Evolutionary conservation across 345 rosid species (phyloP), one percentile per base, ranked within the genome.

Genomic region (Salix udensis): DNA sequence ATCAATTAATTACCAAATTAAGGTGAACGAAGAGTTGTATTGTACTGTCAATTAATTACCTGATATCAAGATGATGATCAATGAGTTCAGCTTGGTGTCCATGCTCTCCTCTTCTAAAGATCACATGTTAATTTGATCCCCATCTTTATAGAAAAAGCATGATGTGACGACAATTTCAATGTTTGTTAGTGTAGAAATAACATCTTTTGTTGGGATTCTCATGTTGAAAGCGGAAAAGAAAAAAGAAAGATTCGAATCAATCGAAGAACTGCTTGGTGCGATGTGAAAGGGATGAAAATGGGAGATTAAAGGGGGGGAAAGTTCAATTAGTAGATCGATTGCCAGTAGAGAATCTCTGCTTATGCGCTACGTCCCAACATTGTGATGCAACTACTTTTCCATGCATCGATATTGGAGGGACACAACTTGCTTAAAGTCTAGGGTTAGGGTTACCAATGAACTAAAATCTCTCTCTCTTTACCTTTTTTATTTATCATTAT

Each of bases 331-430:
- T n/a, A 2, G 61, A 40, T 40, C 37, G 44, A 55, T 60, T 70
- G 67, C 53, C 77, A 11, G 21, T 10, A 6, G 70, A 66, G 73
- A 55, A 55, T 12, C 72, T 80, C 70, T 44, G 70, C 69, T 65
- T 53, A 21, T 34, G 68, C 71, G 76, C 37, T 67, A 44, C 78
- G 46, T 26, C 67, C 62, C 28, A 23, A 58, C 13, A 9, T 58
- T 76, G 71, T 69, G 74, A 34, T 36, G 76, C 4, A 60, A 70
- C 58, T 23, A 48, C 58, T 68, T 80, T 68, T 79, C 50, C 81
- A 61, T 71, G 81, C 79, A 73, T 76, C 65, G 66, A 67, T 67
- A 52, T 10, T 30, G 48, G 62, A 9, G 13, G 28, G 28, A 26
- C 23, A 2, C 28, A 75, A 40, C 26, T 67, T 61, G 68, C 28